Percentiles rank a stretch among this genome's conserved stretches.
Evolutionary conservation across 345 rosid species (phyloP).

Genomic region (Camelina hispida): DNA sequence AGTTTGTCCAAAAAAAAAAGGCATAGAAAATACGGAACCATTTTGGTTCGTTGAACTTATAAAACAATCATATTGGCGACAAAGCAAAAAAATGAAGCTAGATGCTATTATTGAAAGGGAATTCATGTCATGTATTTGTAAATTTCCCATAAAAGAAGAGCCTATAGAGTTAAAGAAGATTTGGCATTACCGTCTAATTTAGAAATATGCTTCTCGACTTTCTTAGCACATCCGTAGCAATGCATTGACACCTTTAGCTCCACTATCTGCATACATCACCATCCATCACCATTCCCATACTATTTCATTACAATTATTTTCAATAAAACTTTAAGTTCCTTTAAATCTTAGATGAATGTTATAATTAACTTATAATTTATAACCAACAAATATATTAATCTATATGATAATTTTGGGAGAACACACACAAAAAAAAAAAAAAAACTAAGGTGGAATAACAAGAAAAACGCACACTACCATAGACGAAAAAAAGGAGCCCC

Average conservation of each 20-base stretch:
- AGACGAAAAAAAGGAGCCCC: slow-evolving; percentile 15
- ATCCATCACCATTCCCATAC: slow-evolving; percentile 28
- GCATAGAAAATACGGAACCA: not conserved
- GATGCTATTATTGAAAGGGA: slow-evolving; percentile 29
- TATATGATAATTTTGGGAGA: slow-evolving; percentile 16
- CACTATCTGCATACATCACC: slow-evolving; percentile 64
- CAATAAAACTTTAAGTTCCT: not conserved
- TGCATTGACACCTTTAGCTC: slow-evolving; percentile 88
- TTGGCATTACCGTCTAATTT: slow-evolving; percentile 73
- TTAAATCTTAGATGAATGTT: not conserved
- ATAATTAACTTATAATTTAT: not conserved
- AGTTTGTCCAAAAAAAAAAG: too few species aligned
- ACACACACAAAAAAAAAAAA: not conserved
- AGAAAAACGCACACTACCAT: slow-evolving; percentile 40
- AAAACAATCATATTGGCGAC: not conserved
- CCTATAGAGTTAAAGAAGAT: slow-evolving; percentile 31
- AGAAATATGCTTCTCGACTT: slow-evolving; percentile 87
- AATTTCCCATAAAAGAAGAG: slow-evolving; percentile 29
- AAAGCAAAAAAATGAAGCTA: not conserved
- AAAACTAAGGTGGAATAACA: slow-evolving; percentile 20
- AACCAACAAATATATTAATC: not conserved
- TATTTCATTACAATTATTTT: not conserved
- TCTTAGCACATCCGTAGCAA: slow-evolving; percentile 90
- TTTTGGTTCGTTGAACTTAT: slow-evolving; percentile 1
- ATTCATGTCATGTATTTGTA: slow-evolving; percentile 24